phyloP scores from a whole-genome alignment of 2,329 filamentous ascomycete species.

The Ambrosiella cleistominuta region DNA sequence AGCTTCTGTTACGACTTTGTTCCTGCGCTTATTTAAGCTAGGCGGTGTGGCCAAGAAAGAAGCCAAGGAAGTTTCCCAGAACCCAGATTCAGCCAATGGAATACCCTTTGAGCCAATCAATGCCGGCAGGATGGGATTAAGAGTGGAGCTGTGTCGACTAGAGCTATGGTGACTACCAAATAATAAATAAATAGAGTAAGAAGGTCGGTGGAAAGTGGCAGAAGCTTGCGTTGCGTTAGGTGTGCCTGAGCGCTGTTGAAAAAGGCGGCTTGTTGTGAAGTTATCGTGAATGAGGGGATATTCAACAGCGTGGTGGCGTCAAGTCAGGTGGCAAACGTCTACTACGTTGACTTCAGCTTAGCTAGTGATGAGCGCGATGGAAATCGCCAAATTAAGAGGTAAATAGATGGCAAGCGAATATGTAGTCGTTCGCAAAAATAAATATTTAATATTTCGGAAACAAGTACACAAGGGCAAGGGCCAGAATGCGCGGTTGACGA shows the following conservation, averaged over 20 bases:
- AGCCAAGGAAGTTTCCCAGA: not conserved
- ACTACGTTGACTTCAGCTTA: too few relatives aligned
- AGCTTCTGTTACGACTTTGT: too few relatives aligned
- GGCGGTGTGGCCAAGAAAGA: conserved; percentile 1
- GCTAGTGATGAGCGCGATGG: too few relatives aligned
- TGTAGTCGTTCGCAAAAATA: too few relatives aligned
- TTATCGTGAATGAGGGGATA: not conserved
- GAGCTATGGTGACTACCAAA: not conserved
- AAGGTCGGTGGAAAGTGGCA: not conserved
- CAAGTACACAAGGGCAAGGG: not conserved
- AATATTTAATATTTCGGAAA: too few relatives aligned
- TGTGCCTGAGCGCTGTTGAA: not conserved
- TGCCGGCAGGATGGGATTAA: conserved; percentile 1
- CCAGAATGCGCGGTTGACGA: not conserved
- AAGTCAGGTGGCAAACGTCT: not conserved
- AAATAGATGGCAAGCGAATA: too few relatives aligned
- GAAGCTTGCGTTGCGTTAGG: not conserved
- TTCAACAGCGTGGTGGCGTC: not conserved
- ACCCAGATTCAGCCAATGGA: not conserved
- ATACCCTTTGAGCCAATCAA: not conserved
- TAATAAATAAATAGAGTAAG: not conserved
- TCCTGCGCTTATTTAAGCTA: not conserved
- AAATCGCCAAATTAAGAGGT: too few relatives aligned
- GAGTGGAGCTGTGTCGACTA: not conserved
- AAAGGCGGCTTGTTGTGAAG: not conserved